Percentiles rank a stretch among this genome's conserved stretches.
These are phyloP conservation scores for Huntiella bhutanensis DNA, from an alignment of 2,329 filamentous ascomycete species.

Conservation along the genomic window DNA sequence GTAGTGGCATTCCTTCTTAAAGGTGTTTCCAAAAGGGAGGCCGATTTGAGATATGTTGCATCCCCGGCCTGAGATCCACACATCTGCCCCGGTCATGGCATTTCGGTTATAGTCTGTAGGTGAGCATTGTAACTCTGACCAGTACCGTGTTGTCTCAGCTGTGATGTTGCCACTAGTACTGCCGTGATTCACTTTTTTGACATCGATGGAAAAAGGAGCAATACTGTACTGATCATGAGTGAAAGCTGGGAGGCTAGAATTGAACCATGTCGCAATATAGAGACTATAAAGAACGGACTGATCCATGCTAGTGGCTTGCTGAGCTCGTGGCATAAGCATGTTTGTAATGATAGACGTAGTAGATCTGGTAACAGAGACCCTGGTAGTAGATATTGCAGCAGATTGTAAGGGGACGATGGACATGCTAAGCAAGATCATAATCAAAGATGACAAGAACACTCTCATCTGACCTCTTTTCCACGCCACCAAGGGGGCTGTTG, in stretches of 20 bases:
- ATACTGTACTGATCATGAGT: conserved; percentile 25
- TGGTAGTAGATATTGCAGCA: conserved; percentile 28
- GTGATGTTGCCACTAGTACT: conserved; percentile 15
- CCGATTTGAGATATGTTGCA: neutral
- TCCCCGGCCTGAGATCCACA: neutral
- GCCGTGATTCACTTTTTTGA: neutral
- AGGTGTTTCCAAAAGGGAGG: neutral
- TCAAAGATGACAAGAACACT: conserved; percentile 27
- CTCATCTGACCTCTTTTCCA: conserved; percentile 29
- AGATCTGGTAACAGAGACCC: conserved; percentile 14
- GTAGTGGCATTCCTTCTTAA: conserved; percentile 18
- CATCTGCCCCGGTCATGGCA: neutral
- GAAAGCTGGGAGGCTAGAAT: conserved; percentile 24
- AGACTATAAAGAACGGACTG: conserved; percentile 23
- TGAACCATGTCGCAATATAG: conserved; percentile 27
- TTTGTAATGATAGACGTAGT: conserved; percentile 8
- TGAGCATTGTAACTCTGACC: conserved; percentile 22
- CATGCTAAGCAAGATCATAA: conserved; percentile 34
- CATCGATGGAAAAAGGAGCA: conserved; percentile 21
- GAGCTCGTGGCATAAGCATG: conserved; percentile 12
- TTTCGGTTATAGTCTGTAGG: conserved; percentile 15
- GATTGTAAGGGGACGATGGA: conserved; percentile 34
- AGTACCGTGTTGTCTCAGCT: conserved; percentile 16
- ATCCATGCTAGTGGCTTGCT: conserved; percentile 16
- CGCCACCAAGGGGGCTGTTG: conserved; percentile 17